Conservation (phyloP, 1,284 basidiomycete species). For the Cutaneotrichosporon curvatum region DNA sequence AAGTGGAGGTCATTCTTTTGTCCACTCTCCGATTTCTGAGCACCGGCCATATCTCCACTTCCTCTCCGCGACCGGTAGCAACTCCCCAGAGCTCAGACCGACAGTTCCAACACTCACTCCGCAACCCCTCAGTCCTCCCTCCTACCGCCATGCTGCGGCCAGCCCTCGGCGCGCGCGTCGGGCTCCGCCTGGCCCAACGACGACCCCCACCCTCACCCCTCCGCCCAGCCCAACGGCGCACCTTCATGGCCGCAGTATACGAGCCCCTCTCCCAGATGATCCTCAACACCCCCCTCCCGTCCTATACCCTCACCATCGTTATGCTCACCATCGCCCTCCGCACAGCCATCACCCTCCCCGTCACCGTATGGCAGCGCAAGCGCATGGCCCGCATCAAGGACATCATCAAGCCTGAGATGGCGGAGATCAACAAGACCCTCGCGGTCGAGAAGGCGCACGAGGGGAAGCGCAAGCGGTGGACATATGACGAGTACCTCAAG, state of each 20-base stretch:
- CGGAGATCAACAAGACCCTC: slow-evolving; percentile 39
- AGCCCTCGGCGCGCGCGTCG: not conserved
- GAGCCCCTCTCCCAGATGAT: not conserved
- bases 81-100: too few species aligned
- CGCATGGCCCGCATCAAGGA: slow-evolving; percentile 39
- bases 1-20: too few species aligned
- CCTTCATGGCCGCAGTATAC: not conserved
- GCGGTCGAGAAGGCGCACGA: slow-evolving; percentile 38
- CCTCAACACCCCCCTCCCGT: not conserved
- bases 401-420: slow-evolving; percentile 47
- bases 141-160: slow-evolving; percentile 5
- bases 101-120: too few species aligned
- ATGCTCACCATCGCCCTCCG: slow-evolving; percentile 46
- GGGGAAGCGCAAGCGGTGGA: slow-evolving; percentile 36
- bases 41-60: too few species aligned
- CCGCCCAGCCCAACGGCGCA: not conserved
- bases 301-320: not conserved
- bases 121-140: too few species aligned
- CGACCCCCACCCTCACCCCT: not conserved
- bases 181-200: not conserved
- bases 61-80: too few species aligned
- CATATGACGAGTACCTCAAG: slow-evolving; percentile 46
- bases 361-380: slow-evolving; percentile 49
- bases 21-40: too few species aligned
- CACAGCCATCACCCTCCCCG: slow-evolving; percentile 47